Evolutionary conservation across 2,329 filamentous ascomycete genomes (phyloP).

Genomic region (Botrytis deweyae): DNA sequence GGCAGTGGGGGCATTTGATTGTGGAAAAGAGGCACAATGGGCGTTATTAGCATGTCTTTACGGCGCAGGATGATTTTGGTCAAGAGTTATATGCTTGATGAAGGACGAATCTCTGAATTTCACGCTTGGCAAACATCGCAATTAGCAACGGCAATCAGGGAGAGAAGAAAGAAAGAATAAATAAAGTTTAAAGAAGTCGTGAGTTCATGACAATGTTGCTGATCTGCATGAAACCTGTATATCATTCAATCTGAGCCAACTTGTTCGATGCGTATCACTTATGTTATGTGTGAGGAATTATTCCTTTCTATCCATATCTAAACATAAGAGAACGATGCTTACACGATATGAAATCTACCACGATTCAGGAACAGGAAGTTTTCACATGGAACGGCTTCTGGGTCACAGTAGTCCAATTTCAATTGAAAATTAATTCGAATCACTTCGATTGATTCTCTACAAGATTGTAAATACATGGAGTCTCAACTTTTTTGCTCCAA

Average conservation of each 20-base stretch:
- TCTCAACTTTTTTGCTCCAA: neutral
- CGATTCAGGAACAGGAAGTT: neutral
- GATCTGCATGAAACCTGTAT: neutral
- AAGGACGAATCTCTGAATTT: neutral
- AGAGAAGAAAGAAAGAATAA: neutral
- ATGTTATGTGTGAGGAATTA: neutral
- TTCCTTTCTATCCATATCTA: neutral
- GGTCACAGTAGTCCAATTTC: neutral
- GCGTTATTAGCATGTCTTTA: neutral
- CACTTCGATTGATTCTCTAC: rapidly evolving
- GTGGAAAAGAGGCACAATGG: neutral
- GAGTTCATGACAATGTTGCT: neutral
- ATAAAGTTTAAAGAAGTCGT: neutral
- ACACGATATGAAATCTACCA: neutral
- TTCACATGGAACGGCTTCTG: neutral
- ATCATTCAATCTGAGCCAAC: neutral
- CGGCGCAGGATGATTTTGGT: neutral
- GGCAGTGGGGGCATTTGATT: neutral
- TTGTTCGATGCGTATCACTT: neutral
- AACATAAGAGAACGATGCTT: neutral
- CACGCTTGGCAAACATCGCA: neutral
- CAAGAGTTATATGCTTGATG: neutral
- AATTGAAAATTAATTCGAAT: neutral
- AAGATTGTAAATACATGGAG: neutral
- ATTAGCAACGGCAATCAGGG: neutral